Percentiles rank a stretch among this genome's conserved stretches.
These are phyloP conservation scores for Mucor circinelloides DNA, from an alignment of 371 early-diverging fungal species.

Conservation along the genomic window DNA sequence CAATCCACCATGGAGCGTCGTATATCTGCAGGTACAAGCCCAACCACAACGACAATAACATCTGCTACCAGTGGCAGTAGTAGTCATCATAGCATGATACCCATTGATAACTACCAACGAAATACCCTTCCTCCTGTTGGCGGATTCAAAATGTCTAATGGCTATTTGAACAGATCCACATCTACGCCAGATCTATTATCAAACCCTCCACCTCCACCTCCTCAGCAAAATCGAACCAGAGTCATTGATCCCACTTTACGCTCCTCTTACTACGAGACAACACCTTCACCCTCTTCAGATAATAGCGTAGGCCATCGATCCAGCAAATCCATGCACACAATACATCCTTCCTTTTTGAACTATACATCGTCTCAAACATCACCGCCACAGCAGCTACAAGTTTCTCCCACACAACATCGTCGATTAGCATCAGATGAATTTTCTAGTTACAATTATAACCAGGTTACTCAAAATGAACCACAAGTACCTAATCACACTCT, in stretches of 20 bases:
- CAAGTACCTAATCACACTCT: slow-evolving; percentile 26
- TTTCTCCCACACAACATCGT: slow-evolving; percentile 4
- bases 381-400: not conserved
- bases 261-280: slow-evolving; percentile 16
- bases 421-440: slow-evolving; percentile 23
- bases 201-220: not conserved
- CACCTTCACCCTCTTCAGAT: not conserved
- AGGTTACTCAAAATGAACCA: slow-evolving; percentile 1
- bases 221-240: slow-evolving; percentile 3
- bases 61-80: not conserved
- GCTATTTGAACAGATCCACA: slow-evolving; percentile 26
- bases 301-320: not conserved
- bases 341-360: not conserved
- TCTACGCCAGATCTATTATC: slow-evolving; percentile 28
- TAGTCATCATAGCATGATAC: not conserved
- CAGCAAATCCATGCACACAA: not conserved
- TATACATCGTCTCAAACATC: not conserved
- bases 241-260: slow-evolving; percentile 14
- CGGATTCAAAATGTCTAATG: slow-evolving; percentile 2
- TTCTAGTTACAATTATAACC: not conserved
- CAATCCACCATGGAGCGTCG: slow-evolving; percentile 2
- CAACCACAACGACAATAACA: not conserved
- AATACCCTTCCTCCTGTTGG: slow-evolving; percentile 4
- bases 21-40: not conserved
- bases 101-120: slow-evolving; percentile 2